Conservation (phyloP, 371 early-diverging fungal species). For the Blakeslea trispora region DNA sequence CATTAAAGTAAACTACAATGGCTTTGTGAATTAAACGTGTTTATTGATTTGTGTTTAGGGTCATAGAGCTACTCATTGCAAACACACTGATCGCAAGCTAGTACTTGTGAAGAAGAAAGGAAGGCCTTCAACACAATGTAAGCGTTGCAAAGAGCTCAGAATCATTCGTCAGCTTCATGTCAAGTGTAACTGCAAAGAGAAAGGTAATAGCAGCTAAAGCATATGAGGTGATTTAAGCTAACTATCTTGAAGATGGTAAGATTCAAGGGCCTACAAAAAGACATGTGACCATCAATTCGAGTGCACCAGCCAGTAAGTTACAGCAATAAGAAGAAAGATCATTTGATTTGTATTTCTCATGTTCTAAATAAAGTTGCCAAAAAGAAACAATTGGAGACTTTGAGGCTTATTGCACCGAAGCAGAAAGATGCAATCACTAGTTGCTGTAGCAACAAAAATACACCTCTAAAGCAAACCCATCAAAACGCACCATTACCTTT, state of each 20-base stretch:
- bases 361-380: not conserved
- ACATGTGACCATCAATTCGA: not conserved
- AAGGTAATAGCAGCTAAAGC: slow-evolving; percentile 3
- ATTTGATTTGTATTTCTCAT: not conserved
- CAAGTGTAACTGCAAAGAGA: slow-evolving; percentile 65
- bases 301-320: not conserved
- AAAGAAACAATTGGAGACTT: slow-evolving; percentile 7
- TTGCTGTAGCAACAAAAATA: not conserved
- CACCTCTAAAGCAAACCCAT: not conserved
- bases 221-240: not conserved
- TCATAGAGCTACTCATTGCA: slow-evolving; percentile 64
- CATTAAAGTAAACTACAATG: slow-evolving; percentile 30
- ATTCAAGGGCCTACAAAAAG: not conserved
- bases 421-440: not conserved
- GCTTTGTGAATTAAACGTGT: not conserved
- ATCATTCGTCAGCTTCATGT: slow-evolving; percentile 72
- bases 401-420: slow-evolving; percentile 24
- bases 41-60: slow-evolving; percentile 37
- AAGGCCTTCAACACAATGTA: slow-evolving; percentile 80
- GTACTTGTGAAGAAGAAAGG: slow-evolving; percentile 76
- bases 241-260: not conserved
- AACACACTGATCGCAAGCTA: slow-evolving; percentile 63
- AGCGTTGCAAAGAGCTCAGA: slow-evolving; percentile 71
- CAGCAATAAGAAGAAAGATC: slow-evolving; percentile 1
- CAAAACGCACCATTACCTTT: no score